These are phyloP conservation scores for Xylaria digitata DNA, from an alignment of 2,329 filamentous ascomycete genomes.

Conservation along the genomic window DNA sequence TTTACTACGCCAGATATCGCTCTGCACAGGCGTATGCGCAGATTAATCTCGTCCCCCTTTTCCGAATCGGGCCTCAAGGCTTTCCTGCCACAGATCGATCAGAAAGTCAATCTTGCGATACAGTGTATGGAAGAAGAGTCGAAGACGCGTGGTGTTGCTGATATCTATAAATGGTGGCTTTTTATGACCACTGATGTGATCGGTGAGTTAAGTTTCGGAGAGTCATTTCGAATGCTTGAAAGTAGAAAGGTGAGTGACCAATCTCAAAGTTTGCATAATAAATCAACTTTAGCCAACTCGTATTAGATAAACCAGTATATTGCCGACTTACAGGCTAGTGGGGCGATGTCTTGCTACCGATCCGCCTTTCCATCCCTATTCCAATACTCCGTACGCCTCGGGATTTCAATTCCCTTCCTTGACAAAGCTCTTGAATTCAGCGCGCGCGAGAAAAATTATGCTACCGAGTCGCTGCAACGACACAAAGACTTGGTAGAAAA, in stretches of 20 bases:
- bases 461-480: constrained; percentile 44
- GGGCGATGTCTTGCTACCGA: constrained; percentile 41
- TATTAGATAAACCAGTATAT: constrained; percentile 58
- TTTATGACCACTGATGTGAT: constrained; percentile 67
- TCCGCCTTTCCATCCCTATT: constrained; percentile 49
- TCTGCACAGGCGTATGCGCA: constrained; percentile 53
- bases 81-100: constrained; percentile 51
- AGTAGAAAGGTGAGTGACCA: constrained; percentile 55
- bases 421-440: constrained; percentile 23
- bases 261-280: no score
- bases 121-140: constrained; percentile 58
- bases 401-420: constrained; percentile 48
- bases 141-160: constrained; percentile 50
- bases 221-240: constrained; percentile 65
- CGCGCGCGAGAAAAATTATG: constrained; percentile 44
- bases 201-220: constrained; percentile 64
- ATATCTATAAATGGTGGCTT: constrained; percentile 65
- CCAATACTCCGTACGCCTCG: constrained; percentile 32
- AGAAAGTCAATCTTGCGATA: constrained; percentile 55
- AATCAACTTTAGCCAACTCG: constrained; percentile 1
- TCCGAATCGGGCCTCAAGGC: constrained; percentile 52
- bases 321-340: constrained; percentile 51
- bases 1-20: constrained; percentile 56
- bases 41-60: constrained; percentile 55
- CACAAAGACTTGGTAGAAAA: constrained; percentile 37